Base-by-base conservation (phyloP, 352 stramenopile species). In the Halophytophthora polymorphica region DNA sequence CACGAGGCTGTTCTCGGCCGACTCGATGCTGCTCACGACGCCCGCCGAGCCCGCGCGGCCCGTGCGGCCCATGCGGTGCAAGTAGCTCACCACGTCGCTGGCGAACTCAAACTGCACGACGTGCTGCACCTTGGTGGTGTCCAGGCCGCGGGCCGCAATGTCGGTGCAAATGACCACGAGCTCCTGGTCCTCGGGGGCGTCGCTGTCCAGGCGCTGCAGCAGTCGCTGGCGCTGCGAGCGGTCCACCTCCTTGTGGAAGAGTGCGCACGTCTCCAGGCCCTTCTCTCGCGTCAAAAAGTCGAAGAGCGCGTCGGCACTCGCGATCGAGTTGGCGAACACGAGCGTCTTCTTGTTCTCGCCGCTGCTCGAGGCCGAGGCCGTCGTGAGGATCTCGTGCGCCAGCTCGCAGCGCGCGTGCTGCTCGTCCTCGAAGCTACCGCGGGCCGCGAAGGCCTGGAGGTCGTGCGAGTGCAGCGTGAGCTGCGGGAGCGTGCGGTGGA, bases 61-160 rank as follows among this genome's bases (percentile, higher is more conserved):
- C 2, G 83, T 93, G 37, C 79, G 79, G 2, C 83, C 83, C 40
- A 89, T 88, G 54, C 83, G 79, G 50, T 93, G 83, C 38, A 93
- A 65, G 40, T 89, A 85, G 50, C 75, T 88, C 50, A 93, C 78
- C n/a, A 89, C 73, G 50, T 93, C 78, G 47, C 61, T 78, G 10
- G 83, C 83, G 48, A 90, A 93, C 52, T 93, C 83, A 50, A 84
- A 88, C 60, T 93, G 83, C 0, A 93, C 63, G 34, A 93, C 83
- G 46, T 93, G 79, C 3, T 59, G 42, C 38, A 92, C 81, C 42
- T 76, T 72, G 14, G 69, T 86, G 6, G 80, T 90, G 43, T 93
- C 83, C 2, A 93, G 65, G 0, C 83, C 83, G 19, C 79, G 66
- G 14, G 83, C 80, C 1, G 80, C 83, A 25, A 93, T 90, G 51